Base-by-base conservation (phyloP, 1,284 basidiomycete genomes). In the Leccinum griseonigrum region DNA sequence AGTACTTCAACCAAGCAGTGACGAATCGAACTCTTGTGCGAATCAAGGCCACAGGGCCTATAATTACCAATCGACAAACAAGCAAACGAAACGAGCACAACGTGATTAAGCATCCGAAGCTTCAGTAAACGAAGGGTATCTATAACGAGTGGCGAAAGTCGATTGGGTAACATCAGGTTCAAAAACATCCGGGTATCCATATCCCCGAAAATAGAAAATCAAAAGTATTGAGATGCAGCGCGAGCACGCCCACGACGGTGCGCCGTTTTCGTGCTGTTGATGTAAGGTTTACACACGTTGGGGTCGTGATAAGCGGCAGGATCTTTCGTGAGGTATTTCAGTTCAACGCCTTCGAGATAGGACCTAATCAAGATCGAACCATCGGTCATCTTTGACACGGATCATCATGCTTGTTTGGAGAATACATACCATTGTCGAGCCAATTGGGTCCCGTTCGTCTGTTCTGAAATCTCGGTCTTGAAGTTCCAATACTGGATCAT, bases 401-500 rank as follows among this genome's bases (percentile, higher is more conserved):
- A 48, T 48, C 18, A 48, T 48, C 46, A 18, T 5, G 43, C 2
- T 48, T 3, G 32, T n/a, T 7, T 28, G 13, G 1, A 2, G 9
- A 1, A 52, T 14, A 73, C 76, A 32, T 65, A 87, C 88, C 87
- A 90, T 74, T 87, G 82, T 16, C 84, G 75, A 18, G 81, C 79
- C 22, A 80, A 72, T 62, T 84, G 82, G 79, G 84, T 75, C 3
- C 71, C 71, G 11, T 65, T 63, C 0, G 85, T 83, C 48, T 75
- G 57, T 1, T 62, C 61, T 2, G 85, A 87, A 43, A 76, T 79
- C 70, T 91, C 90, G 13, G 86, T 78, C 68, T 88, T 88, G 77
- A 91, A 91, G 73, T 84, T 91, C 90, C 90, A 92, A 75, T 86
- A 91, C 87, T 90, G 22, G 3, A 22, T 46, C 43, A 46, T 22